These are phyloP conservation scores for Phenoliferia sp. DNA, from an alignment of 1,284 basidiomycete genomes.

Conservation along the genomic window DNA sequence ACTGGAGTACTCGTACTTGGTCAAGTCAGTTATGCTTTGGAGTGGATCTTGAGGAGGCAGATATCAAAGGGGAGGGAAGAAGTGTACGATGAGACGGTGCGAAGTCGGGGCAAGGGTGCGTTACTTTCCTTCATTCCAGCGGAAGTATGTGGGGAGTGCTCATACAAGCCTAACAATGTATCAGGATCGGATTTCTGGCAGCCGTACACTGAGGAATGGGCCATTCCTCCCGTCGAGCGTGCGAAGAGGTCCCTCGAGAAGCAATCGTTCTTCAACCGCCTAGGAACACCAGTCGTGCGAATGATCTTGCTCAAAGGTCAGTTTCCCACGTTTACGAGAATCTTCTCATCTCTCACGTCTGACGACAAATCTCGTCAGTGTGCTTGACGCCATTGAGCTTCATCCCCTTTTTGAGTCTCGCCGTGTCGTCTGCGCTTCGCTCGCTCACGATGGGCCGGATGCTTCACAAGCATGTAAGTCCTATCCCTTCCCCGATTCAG, in stretches of 20 bases:
- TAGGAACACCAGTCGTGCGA: conserved; percentile 33
- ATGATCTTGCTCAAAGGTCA: conserved; percentile 34
- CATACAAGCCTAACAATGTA: no score
- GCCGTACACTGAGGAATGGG: conserved; percentile 39
- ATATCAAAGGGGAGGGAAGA: conserved; percentile 28
- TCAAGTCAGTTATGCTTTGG: conserved; percentile 28
- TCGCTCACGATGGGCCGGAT: conserved; percentile 28
- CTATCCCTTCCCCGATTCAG: neutral
- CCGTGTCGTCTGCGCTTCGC: conserved; percentile 31
- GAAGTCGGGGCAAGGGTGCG: conserved; percentile 32
- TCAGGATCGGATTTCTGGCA: conserved; percentile 32
- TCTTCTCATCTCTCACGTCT: neutral
- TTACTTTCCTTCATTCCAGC: neutral
- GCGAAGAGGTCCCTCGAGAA: conserved; percentile 32
- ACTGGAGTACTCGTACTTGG: conserved; percentile 22
- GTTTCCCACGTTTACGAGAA: no score
- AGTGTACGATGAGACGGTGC: conserved; percentile 34
- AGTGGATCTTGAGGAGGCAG: conserved; percentile 30
- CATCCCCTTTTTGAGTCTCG: conserved; percentile 34
- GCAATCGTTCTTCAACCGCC: conserved; percentile 29
- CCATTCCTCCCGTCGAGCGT: conserved; percentile 34
- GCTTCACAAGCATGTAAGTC: conserved; percentile 28
- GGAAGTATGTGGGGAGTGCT: neutral
- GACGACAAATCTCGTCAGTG: conserved; percentile 11
- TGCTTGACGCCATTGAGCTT: conserved; percentile 39